A percentile compares a stretch with the other conserved stretches of the same genome.
Evolutionary conservation across 1,139 yeast species (phyloP).

Genomic region (Maudiozyma humilis): DNA sequence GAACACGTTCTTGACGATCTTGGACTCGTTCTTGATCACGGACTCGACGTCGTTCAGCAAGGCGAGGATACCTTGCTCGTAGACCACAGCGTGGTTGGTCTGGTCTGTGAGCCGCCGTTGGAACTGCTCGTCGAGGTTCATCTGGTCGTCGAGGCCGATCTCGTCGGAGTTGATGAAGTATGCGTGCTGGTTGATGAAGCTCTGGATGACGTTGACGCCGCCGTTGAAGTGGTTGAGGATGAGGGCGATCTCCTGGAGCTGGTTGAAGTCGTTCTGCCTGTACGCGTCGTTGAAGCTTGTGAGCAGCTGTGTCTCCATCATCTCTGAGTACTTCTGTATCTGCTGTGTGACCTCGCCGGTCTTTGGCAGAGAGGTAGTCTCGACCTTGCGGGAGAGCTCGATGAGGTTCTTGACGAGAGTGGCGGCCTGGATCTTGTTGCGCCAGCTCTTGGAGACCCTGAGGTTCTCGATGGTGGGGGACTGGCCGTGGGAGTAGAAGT

Average conservation of each 20-base stretch:
- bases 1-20: constrained; percentile 66
- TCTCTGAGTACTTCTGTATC: constrained; percentile 67
- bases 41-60: constrained; percentile 37
- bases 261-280: constrained; percentile 44
- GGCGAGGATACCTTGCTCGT: constrained; percentile 35
- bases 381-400: constrained; percentile 53
- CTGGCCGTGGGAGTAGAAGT: constrained; percentile 49
- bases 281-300: constrained; percentile 52
- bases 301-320: constrained; percentile 60
- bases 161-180: constrained; percentile 50
- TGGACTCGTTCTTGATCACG: constrained; percentile 60
- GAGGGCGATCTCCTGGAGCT: constrained; percentile 71
- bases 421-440: constrained; percentile 60
- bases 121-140: constrained; percentile 31
- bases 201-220: constrained; percentile 73
- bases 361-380: constrained; percentile 42
- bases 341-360: constrained; percentile 44
- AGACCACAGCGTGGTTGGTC: constrained; percentile 33
- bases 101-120: constrained; percentile 47
- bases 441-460: constrained; percentile 32
- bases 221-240: constrained; percentile 78
- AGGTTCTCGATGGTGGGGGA: constrained; percentile 56
- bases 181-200: constrained; percentile 75
- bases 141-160: constrained; percentile 30
- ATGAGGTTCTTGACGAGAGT: constrained; percentile 59